Percentiles rank a stretch among this genome's conserved stretches.
Conservation (phyloP, 805 yeast genomes). For the Lachancea meyersii region DNA sequence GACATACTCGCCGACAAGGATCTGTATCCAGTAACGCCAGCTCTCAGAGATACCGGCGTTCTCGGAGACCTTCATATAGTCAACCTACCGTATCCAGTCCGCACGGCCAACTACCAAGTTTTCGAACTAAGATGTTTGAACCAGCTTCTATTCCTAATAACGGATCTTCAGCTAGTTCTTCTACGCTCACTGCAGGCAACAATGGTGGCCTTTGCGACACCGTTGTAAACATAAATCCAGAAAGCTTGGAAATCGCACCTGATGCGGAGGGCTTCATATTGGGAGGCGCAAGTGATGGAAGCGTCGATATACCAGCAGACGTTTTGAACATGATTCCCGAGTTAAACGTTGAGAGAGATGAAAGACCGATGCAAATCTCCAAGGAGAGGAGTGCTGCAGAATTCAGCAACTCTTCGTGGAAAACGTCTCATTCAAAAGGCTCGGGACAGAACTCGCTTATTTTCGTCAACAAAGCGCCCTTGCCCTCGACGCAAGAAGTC, state of each 20-base stretch:
- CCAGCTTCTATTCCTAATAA: conserved; percentile 1
- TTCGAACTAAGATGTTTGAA: conserved; percentile 3
- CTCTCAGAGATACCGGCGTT: conserved; percentile 7
- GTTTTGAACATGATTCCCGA: conserved; percentile 13
- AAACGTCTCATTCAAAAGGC: neutral
- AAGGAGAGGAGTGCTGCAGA: neutral
- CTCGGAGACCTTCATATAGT: neutral
- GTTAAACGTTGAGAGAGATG: neutral
- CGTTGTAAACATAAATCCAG: neutral
- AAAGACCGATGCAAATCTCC: neutral
- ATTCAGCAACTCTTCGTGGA: neutral
- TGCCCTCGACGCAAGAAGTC: conserved; percentile 17
- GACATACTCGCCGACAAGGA: conserved; percentile 17
- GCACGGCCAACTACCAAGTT: conserved; percentile 1
- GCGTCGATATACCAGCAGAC: conserved; percentile 12
- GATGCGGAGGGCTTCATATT: conserved; percentile 7
- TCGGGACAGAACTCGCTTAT: conserved; percentile 10
- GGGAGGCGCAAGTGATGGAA: neutral
- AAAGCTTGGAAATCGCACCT: conserved; percentile 3
- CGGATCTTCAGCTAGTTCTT: conserved; percentile 10
- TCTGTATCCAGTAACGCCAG: conserved; percentile 10
- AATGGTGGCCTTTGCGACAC: neutral
- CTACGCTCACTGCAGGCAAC: conserved; percentile 10
- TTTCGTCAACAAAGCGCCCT: conserved; percentile 5
- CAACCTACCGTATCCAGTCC: neutral